These are phyloP conservation scores for Peltaster fructicola DNA, from an alignment of 2,329 filamentous ascomycete genomes.

Conservation along the genomic window DNA sequence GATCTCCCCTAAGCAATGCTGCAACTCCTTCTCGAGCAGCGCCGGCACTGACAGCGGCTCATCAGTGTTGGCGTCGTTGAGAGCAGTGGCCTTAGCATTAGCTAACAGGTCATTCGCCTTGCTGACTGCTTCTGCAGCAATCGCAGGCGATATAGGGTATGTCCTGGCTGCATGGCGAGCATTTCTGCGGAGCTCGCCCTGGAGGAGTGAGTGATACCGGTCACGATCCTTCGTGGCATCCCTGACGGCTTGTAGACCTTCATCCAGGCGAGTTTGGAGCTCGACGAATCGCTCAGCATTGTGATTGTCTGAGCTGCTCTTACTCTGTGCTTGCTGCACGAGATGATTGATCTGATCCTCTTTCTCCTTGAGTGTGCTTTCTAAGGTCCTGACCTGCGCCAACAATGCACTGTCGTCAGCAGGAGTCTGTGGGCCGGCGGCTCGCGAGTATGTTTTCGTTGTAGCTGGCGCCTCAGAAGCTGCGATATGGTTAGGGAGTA, in stretches of 20 bases:
- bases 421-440: background rate
- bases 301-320: background rate
- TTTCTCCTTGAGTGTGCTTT: background rate
- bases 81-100: background rate
- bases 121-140: slow-evolving; percentile 6
- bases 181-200: slow-evolving; percentile 24
- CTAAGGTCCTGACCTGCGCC: background rate
- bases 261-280: background rate
- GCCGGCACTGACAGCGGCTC: slow-evolving; percentile 7
- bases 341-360: background rate
- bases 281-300: background rate
- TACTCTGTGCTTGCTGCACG: background rate
- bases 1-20: slow-evolving; percentile 25
- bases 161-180: slow-evolving; percentile 9
- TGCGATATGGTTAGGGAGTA: background rate
- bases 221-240: slow-evolving; percentile 17
- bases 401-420: background rate
- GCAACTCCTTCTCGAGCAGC: slow-evolving; percentile 14
- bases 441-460: background rate
- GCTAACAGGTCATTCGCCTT: background rate
- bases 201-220: slow-evolving; percentile 22
- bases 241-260: slow-evolving; percentile 1
- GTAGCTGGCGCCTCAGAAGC: too few relatives aligned
- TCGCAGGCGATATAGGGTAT: slow-evolving; percentile 5
- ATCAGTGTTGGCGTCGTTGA: slow-evolving; percentile 15